phyloP scores from a whole-genome alignment of 192 early-diverging fungal species.

The Chytriomyces sp. region DNA sequence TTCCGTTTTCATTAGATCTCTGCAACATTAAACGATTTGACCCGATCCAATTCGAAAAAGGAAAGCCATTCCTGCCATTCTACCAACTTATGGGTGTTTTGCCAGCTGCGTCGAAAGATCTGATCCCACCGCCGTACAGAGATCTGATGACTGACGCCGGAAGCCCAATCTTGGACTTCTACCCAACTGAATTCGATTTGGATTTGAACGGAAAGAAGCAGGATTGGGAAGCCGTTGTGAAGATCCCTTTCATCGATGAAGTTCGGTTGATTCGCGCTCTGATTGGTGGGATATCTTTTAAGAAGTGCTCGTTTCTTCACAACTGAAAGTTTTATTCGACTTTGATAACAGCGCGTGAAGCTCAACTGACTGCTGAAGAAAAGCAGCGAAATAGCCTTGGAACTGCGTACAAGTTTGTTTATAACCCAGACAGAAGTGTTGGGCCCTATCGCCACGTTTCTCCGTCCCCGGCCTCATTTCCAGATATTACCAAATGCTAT shows the following conservation, averaged over 20 bases:
- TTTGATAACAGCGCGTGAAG: slow-evolving; percentile 57
- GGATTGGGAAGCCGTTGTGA: slow-evolving; percentile 88
- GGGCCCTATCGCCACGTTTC: slow-evolving; percentile 36
- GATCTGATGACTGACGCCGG: slow-evolving; percentile 80
- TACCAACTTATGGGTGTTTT: slow-evolving; percentile 98
- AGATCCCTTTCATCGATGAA: slow-evolving; percentile 95
- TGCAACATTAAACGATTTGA: slow-evolving; percentile 72
- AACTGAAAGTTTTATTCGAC: slow-evolving; percentile 11
- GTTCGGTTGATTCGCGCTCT: slow-evolving; percentile 76
- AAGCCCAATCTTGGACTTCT: slow-evolving; percentile 94
- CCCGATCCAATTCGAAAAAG: slow-evolving; percentile 77
- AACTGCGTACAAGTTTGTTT: slow-evolving; percentile 66
- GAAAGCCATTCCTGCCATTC: slow-evolving; percentile 84
- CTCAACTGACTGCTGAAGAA: slow-evolving; percentile 75
- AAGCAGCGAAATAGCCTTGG: slow-evolving; percentile 74
- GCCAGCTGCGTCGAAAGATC: slow-evolving; percentile 74
- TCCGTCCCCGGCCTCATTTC: slow-evolving; percentile 45
- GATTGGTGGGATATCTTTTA: slow-evolving; percentile 37
- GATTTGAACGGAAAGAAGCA: slow-evolving; percentile 96
- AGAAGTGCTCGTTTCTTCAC: background rate
- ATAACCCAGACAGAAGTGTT: slow-evolving; percentile 40
- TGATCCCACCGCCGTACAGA: slow-evolving; percentile 54
- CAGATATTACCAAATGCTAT: slow-evolving; percentile 62
- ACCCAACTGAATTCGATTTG: slow-evolving; percentile 86
- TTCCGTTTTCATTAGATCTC: slow-evolving; percentile 76